Percentiles rank a stretch among this genome's conserved stretches.
Evolutionary conservation across 352 stramenopile genomes (phyloP).

Genomic region (Phytopythium oedochilum): DNA sequence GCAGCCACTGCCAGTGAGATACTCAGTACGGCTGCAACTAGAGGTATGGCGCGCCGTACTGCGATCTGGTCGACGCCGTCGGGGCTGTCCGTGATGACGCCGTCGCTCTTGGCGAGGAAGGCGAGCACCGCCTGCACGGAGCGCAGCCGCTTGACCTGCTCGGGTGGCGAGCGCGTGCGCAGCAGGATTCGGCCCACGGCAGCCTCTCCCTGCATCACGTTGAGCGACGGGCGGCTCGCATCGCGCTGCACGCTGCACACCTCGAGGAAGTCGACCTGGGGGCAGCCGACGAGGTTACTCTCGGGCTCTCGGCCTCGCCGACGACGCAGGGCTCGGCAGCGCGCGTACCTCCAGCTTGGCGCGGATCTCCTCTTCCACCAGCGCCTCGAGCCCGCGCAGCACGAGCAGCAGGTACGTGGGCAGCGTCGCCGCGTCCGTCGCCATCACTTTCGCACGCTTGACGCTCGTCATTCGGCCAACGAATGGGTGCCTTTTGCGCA

Average conservation of each 20-base stretch:
- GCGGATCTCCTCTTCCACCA: slow-evolving; percentile 65
- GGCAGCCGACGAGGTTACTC: not conserved
- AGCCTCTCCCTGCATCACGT: slow-evolving; percentile 71
- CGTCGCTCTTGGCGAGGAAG: slow-evolving; percentile 49
- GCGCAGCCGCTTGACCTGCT: slow-evolving; percentile 42
- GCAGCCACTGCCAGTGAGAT: slow-evolving; percentile 1
- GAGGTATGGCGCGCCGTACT: slow-evolving; percentile 17
- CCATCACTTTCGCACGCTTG: slow-evolving; percentile 8
- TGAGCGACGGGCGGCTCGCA: slow-evolving; percentile 36
- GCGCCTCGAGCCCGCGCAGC: slow-evolving; percentile 67
- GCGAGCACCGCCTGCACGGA: slow-evolving; percentile 59
- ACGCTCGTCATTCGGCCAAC: not conserved
- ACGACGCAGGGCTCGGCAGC: too few species aligned
- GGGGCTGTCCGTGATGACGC: slow-evolving; percentile 42
- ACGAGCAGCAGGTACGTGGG: slow-evolving; percentile 73
- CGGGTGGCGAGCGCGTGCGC: slow-evolving; percentile 41
- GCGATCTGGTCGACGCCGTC: slow-evolving; percentile 55
- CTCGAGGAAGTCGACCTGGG: slow-evolving; percentile 52
- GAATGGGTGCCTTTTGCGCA: slow-evolving; percentile 4
- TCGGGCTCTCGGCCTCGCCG: not conserved
- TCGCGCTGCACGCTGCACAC: slow-evolving; percentile 68
- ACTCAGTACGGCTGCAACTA: not conserved
- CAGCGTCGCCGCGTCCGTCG: slow-evolving; percentile 7
- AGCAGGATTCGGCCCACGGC: slow-evolving; percentile 65
- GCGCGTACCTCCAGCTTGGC: slow-evolving; percentile 46